Percentiles rank a stretch among this genome's conserved stretches.
These are phyloP conservation scores for Keithomyces neogunnii DNA, from an alignment of 2,329 filamentous ascomycete species.

Conservation along the genomic window DNA sequence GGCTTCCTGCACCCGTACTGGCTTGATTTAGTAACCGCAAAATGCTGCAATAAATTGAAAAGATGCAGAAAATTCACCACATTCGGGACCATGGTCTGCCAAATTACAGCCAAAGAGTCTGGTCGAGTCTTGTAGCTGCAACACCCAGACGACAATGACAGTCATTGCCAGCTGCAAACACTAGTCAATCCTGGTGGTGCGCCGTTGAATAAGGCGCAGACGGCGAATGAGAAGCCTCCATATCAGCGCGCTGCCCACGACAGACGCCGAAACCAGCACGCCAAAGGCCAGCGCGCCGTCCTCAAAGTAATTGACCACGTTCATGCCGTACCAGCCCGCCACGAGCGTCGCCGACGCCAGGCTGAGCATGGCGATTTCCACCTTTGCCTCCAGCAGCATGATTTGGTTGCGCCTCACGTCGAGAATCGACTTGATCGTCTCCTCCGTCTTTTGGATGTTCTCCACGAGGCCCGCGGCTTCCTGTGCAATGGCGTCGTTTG, in stretches of 20 bases:
- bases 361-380: conserved; percentile 26
- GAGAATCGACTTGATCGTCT: conserved; percentile 22
- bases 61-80: too few relatives aligned
- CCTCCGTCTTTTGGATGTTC: conserved; percentile 22
- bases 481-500: conserved; percentile 21
- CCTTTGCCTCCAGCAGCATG: conserved; percentile 26
- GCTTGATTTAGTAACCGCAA: too few relatives aligned
- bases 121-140: too few relatives aligned
- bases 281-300: conserved; percentile 21
- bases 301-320: conserved; percentile 27
- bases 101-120: too few relatives aligned
- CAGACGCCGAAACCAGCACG: background rate
- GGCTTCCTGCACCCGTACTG: too few relatives aligned
- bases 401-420: conserved; percentile 28
- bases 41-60: too few relatives aligned
- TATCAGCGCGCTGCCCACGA: conserved; percentile 4
- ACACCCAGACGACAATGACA: too few relatives aligned
- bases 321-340: conserved; percentile 27
- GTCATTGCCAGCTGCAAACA: background rate
- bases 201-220: background rate
- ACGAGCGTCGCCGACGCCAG: conserved; percentile 25
- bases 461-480: conserved; percentile 19
- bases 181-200: background rate
- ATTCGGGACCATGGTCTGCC: too few relatives aligned
- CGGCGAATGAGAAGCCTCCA: conserved; percentile 5